Percentiles rank a stretch among this genome's conserved stretches.
Evolutionary conservation across 1,284 basidiomycete species (phyloP).

Genomic region (Jaminaea rosea): DNA sequence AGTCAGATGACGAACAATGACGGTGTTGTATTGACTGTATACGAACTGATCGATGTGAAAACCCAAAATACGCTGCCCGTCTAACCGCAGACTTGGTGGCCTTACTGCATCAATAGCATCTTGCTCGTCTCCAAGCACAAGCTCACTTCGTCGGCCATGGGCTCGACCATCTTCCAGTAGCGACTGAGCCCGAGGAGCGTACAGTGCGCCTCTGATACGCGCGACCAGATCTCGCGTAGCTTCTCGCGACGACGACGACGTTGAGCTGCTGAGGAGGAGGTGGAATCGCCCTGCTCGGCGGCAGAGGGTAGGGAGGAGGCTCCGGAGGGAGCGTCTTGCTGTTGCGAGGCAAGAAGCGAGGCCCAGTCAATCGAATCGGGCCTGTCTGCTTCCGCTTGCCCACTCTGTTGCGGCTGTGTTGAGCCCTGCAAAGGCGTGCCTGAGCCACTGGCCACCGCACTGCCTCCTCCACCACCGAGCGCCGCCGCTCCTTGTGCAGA

Average conservation of each 20-base stretch:
- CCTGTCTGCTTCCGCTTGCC: neutral
- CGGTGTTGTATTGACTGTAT: too few relatives aligned
- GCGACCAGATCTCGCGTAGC: constrained; percentile 29
- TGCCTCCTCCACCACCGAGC: neutral
- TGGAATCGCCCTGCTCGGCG: neutral
- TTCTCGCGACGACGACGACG: neutral
- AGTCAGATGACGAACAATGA: too few relatives aligned
- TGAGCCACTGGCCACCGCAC: too few relatives aligned
- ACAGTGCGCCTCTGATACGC: constrained; percentile 28
- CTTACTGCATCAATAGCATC: constrained; percentile 10
- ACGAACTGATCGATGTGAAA: too few relatives aligned
- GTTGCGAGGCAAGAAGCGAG: too few relatives aligned
- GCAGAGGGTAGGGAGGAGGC: neutral
- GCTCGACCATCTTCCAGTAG: constrained; percentile 32
- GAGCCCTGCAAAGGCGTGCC: too few relatives aligned
- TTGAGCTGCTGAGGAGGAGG: neutral
- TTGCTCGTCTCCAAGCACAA: constrained; percentile 34
- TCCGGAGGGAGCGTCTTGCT: neutral
- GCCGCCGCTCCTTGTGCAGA: constrained; percentile 6
- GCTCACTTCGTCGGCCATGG: constrained; percentile 37
- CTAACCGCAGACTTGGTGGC: too few relatives aligned
- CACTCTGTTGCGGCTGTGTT: neutral
- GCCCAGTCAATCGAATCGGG: too few relatives aligned
- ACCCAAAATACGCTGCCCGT: too few relatives aligned
- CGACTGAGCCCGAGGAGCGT: constrained; percentile 27